These are phyloP conservation scores for Mortierella polycephala DNA, from an alignment of 371 early-diverging fungal genomes.

Conservation along the genomic window DNA sequence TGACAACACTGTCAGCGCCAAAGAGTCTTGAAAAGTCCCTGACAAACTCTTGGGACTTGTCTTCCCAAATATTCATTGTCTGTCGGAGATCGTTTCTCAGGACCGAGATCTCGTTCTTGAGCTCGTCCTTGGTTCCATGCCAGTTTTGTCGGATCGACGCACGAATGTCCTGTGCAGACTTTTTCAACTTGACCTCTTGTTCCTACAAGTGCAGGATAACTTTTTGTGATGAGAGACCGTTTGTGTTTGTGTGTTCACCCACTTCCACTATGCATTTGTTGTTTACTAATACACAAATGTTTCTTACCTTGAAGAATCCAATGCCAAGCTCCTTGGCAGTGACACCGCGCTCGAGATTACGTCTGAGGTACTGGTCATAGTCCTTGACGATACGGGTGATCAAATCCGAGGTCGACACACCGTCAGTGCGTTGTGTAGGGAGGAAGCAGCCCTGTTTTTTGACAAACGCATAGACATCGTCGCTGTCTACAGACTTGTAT, in stretches of 20 bases:
- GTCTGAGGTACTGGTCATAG: constrained; percentile 92
- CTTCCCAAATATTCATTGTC: constrained; percentile 77
- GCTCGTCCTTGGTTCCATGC: constrained; percentile 67
- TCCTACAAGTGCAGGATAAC: constrained; percentile 55
- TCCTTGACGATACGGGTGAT: constrained; percentile 96
- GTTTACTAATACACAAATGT: too few relatives aligned
- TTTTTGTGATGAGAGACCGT: neutral
- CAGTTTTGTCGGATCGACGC: constrained; percentile 71
- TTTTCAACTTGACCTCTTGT: constrained; percentile 80
- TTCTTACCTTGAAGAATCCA: constrained; percentile 79
- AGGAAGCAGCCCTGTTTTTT: constrained; percentile 91
- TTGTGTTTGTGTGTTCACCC: neutral
- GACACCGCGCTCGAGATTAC: constrained; percentile 94
- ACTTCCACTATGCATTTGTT: too few relatives aligned
- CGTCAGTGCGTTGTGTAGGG: constrained; percentile 93
- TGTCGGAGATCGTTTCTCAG: constrained; percentile 74
- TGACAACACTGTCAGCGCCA: constrained; percentile 72
- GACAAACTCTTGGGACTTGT: constrained; percentile 76
- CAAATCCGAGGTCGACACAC: constrained; percentile 94
- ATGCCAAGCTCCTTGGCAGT: constrained; percentile 92
- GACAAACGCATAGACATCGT: constrained; percentile 96
- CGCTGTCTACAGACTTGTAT: constrained; percentile 81
- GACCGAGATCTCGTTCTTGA: constrained; percentile 65
- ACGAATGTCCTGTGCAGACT: constrained; percentile 73
- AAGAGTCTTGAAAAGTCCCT: constrained; percentile 77